Conservation (phyloP, 495 filamentous ascomycete genomes). For the Tricharina praecox region DNA sequence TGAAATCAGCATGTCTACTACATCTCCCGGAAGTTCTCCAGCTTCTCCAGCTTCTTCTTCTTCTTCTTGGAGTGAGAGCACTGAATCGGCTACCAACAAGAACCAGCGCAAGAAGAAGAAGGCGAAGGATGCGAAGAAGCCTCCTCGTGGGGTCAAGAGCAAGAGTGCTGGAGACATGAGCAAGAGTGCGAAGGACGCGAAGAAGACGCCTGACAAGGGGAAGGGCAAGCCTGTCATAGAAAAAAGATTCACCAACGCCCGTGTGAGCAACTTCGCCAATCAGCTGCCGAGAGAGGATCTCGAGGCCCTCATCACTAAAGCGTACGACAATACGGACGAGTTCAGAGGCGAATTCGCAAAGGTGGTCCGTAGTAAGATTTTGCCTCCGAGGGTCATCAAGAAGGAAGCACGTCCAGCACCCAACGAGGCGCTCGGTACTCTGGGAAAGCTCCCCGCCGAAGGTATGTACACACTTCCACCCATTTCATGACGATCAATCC, state of each 20-base stretch:
- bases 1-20: no score
- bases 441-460: background rate
- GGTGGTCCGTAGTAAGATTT: background rate
- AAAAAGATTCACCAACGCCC: background rate
- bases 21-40: no score
- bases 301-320: background rate
- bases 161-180: background rate
- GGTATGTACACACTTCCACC: background rate
- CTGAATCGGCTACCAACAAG: no score
- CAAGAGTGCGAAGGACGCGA: background rate
- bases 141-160: background rate
- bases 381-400: background rate
- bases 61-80: no score
- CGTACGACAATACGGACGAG: background rate
- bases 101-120: background rate
- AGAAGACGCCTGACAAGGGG: background rate
- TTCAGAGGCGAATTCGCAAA: background rate
- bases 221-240: background rate
- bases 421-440: background rate
- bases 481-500: background rate
- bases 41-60: no score
- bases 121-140: background rate
- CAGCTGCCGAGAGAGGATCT: background rate
- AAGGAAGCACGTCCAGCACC: background rate
- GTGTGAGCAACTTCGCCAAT: background rate